Evolutionary conservation across 257 asterid species (phyloP).

Genomic region (Salvia rosmarinus): DNA sequence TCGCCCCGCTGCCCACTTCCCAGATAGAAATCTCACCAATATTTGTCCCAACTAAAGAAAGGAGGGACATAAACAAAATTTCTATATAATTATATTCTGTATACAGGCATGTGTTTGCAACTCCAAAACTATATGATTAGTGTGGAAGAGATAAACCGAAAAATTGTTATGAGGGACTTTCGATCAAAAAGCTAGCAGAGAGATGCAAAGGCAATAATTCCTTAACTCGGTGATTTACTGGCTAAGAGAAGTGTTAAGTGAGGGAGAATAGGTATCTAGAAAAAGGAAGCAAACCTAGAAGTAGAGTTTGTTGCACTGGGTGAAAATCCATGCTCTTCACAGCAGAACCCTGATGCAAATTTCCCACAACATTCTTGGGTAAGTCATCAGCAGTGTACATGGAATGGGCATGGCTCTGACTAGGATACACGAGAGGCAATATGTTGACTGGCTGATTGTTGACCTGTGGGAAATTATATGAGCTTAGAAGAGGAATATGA

Average conservation of each 20-base stretch:
- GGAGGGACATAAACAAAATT: background rate
- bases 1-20: conserved; percentile 62
- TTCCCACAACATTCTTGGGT: conserved; percentile 58
- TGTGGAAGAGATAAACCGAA: conserved; percentile 6
- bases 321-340: conserved; percentile 78
- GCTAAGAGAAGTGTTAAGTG: no score
- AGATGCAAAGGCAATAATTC: background rate
- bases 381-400: conserved; percentile 47
- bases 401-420: conserved; percentile 47
- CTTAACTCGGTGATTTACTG: no score
- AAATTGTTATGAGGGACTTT: conserved; percentile 20
- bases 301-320: conserved; percentile 53
- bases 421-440: conserved; percentile 39
- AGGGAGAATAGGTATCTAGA: background rate
- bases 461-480: conserved; percentile 39
- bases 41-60: conserved; percentile 65
- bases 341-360: conserved; percentile 62
- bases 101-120: background rate
- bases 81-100: background rate
- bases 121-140: background rate
- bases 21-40: conserved; percentile 62
- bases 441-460: conserved; percentile 46
- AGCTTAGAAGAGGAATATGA: conserved; percentile 23
- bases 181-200: conserved; percentile 9
- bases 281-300: conserved; percentile 55